Conservation (phyloP, 768 basidiomycete genomes). For the Lactifluus pinguis region DNA sequence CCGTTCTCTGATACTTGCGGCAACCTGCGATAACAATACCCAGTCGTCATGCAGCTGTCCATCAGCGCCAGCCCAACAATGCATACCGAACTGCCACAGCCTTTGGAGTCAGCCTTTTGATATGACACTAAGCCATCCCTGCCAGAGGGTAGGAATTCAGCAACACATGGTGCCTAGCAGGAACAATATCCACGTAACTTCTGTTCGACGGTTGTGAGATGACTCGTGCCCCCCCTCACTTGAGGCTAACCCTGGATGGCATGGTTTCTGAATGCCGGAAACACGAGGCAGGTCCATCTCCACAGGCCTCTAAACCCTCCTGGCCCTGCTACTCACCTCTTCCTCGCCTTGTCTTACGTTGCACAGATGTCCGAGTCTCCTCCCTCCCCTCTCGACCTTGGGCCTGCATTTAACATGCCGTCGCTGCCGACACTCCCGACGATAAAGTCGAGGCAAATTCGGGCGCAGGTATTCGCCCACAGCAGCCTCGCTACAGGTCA, state of each 20-base stretch:
- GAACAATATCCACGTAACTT: not conserved
- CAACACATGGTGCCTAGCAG: not conserved
- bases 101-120: not conserved
- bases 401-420: not conserved
- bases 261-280: not conserved
- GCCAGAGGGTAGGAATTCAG: not conserved
- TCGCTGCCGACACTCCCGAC: not conserved
- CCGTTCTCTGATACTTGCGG: not conserved
- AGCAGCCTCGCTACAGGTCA: not conserved
- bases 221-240: not conserved
- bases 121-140: not conserved
- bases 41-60: not conserved
- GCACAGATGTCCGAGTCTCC: too few relatives aligned
- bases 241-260: not conserved
- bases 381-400: not conserved
- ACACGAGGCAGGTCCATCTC: not conserved
- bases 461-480: not conserved
- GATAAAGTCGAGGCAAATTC: not conserved
- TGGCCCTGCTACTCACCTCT: not conserved
- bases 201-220: not conserved
- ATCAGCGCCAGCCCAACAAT: not conserved
- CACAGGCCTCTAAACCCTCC: not conserved
- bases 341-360: not conserved
- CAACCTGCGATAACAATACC: not conserved
- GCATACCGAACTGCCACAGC: not conserved